Evolutionary conservation across 2,329 filamentous ascomycete genomes (phyloP), one percentile per base, ranked within the genome.

Genomic region (Hypocrella siamensis): DNA sequence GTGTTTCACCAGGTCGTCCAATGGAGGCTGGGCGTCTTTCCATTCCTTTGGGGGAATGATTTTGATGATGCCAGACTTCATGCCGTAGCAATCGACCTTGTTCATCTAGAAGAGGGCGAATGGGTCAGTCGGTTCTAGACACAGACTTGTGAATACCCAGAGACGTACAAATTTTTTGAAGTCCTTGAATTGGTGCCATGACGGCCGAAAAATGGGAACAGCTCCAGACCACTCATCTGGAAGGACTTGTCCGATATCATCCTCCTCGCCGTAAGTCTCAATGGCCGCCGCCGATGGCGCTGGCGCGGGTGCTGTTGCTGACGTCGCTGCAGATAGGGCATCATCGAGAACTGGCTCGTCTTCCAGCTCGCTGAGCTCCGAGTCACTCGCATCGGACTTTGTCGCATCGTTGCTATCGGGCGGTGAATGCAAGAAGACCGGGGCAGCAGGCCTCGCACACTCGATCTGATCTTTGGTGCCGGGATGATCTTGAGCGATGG

Each of bases 51-150:
- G 90, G 18, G 90, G 86, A 32, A 96, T 79, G 36, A 98, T 79
- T 59, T 98, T 96, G 49, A 96, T 75, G 45, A 98, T 94, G 22
- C 90, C 90, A 16, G 85, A 90, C 57, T 84, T 83, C 90, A 98
- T 98, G 46, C 90, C 90, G 53, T 93, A 93, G 41, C 75, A 73
- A 54, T 98, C 83, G 39, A 98, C 74, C 55, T 83, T 86, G 49
- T 76, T 73, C 66, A 78, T 76, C 72, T 78, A n/a, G n/a, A n/a
- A n/a, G n/a, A n/a, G n/a, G n/a, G n/a, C n/a, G n/a, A n/a, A n/a
- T n/a, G n/a, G n/a, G n/a, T n/a, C n/a, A n/a, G n/a, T n/a, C n/a
- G n/a, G n/a, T n/a, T n/a, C n/a, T n/a, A 37, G 40, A 25, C 6
- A 26, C 18, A 5, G 9, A 33, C 7, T 19, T 26, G 14, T 28